Evolutionary conservation across 768 basidiomycete species (phyloP), one percentile per base, ranked within the genome.

Genomic region (Amanita molliuscula): DNA sequence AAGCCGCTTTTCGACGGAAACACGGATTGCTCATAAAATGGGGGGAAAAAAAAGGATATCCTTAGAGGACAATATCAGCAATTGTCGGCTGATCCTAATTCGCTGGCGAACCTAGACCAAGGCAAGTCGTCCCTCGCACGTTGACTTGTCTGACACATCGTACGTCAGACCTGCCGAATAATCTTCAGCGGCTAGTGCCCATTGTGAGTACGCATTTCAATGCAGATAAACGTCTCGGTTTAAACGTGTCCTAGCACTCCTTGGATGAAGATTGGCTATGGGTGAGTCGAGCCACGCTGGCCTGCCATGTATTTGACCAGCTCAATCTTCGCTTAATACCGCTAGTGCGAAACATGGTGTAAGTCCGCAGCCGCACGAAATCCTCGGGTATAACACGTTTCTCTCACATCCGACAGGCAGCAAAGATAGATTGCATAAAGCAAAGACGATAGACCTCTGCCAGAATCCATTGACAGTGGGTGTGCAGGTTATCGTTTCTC

Each of bases 291-390:
- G 4, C 16, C 36, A 31, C 29, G 11, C 20, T 20, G 10, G 16
- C 15, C 35, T 9, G 18, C 23, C 15, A 10, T 47, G 23, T 44
- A 25, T 34, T 28, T 28, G 18, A 16, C 28, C 16, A 18, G 6
- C 35, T 41, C 16, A 41, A 40, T 6, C 11, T 21, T 41, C 18
- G 9, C 52, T 44, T 40, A 34, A 37, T 28, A 11, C 58, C 55
- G 56, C 48, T 44, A 91, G 89, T 98, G 95, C 62, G 95, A 98
- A 73, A 98, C 95, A 0, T 98, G 96, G 96, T 99, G 96, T 81
- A 78, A 53, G 82, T 71, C 26, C 18, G 13, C 9, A 15, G 18
- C 31, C 23, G n/a, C 31, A 23, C 28, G 18, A 9, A 29, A 28
- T 34, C 42, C 31, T 21, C 25, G 23, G 21, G 4, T 20, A 13